These are phyloP conservation scores for Xylariaceae sp. DNA, from an alignment of 2,329 filamentous ascomycete species.

Conservation along the genomic window DNA sequence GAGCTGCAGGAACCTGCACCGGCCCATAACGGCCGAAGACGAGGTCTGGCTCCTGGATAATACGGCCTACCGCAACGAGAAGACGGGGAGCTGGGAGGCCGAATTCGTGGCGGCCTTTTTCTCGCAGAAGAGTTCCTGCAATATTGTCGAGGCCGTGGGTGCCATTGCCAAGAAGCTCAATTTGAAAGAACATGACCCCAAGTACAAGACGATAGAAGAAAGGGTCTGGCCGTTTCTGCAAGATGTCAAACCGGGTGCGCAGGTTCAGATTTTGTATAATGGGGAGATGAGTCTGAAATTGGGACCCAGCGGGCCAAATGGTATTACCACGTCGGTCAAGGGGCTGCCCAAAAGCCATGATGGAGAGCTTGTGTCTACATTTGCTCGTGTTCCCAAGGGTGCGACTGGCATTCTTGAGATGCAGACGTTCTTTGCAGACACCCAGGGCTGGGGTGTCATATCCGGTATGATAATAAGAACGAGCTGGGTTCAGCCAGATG, in stretches of 20 bases:
- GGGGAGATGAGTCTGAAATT: conserved; percentile 45
- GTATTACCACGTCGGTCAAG: conserved; percentile 62
- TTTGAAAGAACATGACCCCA: conserved; percentile 54
- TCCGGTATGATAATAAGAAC: conserved; percentile 47
- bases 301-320: conserved; percentile 66
- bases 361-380: conserved; percentile 42
- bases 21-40: conserved; percentile 58
- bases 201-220: conserved; percentile 56
- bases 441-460: conserved; percentile 78
- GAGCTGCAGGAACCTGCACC: conserved; percentile 49
- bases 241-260: conserved; percentile 64
- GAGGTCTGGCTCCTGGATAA: conserved; percentile 89
- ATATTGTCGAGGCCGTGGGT: conserved; percentile 63
- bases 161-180: conserved; percentile 65
- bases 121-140: conserved; percentile 61
- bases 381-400: conserved; percentile 46
- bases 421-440: conserved; percentile 68
- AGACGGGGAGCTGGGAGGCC: conserved; percentile 60
- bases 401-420: conserved; percentile 54
- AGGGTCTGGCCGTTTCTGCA: conserved; percentile 75
- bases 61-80: conserved; percentile 62
- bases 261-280: conserved; percentile 58
- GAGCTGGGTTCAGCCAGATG: neutral
- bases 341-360: conserved; percentile 43
- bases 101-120: conserved; percentile 84